Base-by-base conservation (phyloP, 1,284 basidiomycete species). In the Marasmius oreades region DNA sequence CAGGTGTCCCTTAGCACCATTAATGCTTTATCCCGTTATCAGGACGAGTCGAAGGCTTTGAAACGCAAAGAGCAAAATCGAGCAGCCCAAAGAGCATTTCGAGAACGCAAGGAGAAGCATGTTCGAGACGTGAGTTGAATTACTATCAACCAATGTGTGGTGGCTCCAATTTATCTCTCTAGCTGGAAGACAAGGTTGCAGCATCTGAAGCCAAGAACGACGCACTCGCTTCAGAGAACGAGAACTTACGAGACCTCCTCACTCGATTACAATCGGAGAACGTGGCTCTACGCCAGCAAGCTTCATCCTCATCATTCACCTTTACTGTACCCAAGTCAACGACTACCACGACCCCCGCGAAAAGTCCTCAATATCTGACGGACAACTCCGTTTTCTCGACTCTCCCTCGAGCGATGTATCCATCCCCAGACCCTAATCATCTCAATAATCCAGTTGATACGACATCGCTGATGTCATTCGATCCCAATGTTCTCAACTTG, bases 1-100 rank as follows among this genome's bases (percentile, higher is more conserved):
- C 18, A 45, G n/a, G n/a, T 18, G 16, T 44, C 18, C 16, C 22
- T 23, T 28, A n/a, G 28, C 36, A 23, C 16, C 52, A 46, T 44
- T 31, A 34, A 51, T 43, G 16, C 16, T 3, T 31, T 31, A 10
- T 31, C 26, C 16, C 11, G 52, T 45, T 28, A 34, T 6, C 46
- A 90, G 73, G 90, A 93, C 61, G 90, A 92, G 64, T 71, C 77
- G 8, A 81, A 89, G 22, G 71, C 92, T 4, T 61, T 90, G 59
- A 92, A 92, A 66, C 85, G 90, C 59, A 93, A 93, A 70, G 91
- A 93, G 65, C 90, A 93, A 70, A 93, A 93, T 63, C 78, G 90
- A 51, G 91, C 91, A 1, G 90, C 90, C 11, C 91, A 93, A 67
- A 81, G 90, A 54, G 91, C 91, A 0, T 93, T 93, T 73, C 78